Conservation (phyloP, 2,329 filamentous ascomycete genomes). For the Penicillium brasilianum region DNA sequence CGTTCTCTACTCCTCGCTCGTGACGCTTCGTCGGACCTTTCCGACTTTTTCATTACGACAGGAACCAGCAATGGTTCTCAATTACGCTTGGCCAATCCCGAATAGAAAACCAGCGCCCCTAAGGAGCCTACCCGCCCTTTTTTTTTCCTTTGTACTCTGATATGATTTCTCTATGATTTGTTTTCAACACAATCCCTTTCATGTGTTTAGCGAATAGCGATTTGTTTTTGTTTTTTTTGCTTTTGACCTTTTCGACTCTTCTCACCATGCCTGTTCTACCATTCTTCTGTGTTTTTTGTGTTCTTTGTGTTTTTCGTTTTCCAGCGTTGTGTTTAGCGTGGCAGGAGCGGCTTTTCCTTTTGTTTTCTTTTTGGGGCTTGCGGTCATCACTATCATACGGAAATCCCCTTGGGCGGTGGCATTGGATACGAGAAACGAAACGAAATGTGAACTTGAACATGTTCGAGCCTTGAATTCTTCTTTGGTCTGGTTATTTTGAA, state of each 20-base stretch:
- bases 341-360: constrained; percentile 13
- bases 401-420: constrained; percentile 1
- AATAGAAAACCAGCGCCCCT: not conserved
- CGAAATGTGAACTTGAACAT: constrained; percentile 1
- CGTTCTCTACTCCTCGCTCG: not conserved
- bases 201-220: constrained; percentile 5
- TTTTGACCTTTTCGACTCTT: constrained; percentile 24
- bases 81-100: not conserved
- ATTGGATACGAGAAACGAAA: constrained; percentile 3
- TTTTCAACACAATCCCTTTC: constrained; percentile 8
- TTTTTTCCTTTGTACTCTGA: constrained; percentile 2
- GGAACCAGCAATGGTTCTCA: not conserved
- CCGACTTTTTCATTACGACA: not conserved
- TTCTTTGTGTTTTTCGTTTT: no score
- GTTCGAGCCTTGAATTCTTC: not conserved
- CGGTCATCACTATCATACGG: not conserved
- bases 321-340: constrained; percentile 23
- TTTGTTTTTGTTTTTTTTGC: constrained; percentile 8
- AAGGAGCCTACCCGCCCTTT: not conserved
- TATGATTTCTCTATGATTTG: constrained; percentile 9
- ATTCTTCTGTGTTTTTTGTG: constrained; percentile 19
- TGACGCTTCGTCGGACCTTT: not conserved
- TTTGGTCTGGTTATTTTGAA: not conserved
- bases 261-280: constrained; percentile 2
- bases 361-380: not conserved